Base-by-base conservation (phyloP, 2,329 filamentous ascomycete species). In the Aspergillus sp. region DNA sequence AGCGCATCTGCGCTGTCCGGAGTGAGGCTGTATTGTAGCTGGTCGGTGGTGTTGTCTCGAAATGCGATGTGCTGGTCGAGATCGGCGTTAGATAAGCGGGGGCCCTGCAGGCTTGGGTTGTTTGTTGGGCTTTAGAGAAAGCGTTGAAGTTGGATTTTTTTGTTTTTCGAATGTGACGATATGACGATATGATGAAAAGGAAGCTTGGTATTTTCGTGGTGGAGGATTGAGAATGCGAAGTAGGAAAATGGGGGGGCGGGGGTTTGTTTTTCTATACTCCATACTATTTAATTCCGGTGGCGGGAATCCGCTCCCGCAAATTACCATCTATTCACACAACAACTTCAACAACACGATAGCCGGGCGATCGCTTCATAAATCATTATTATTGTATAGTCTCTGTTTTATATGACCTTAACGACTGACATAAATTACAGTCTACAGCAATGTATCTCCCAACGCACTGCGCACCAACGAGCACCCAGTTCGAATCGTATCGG, bases 381-480 rank as follows among this genome's bases (percentile, higher is more conserved):
- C 53, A 56, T 59, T 59, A 54, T 41, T 46, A 39, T 55, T 35
- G 52, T 54, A 17, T 55, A 46, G 41, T 43, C 39, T 46, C 53
- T 31, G 35, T 52, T 33, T 46, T 45, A 37, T 17, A 7, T 12
- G 6, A 35, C 31, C 6, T 44, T 39, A 47, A n/a, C n/a, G 31
- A 37, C 45, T 15, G 52, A 47, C 9, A 39, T 21, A 23, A 17
- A 48, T 37, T 54, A 51, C 53, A 58, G 23, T 17, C 31, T 60
- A 97, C 71, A 98, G 79, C 68, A 98, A 78, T 50, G 90, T 96
- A 80, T 99, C 95, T 19, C 95, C 95, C 63, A 98, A 79, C 5
- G 92, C 93, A 72, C 93, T 97, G 58, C 95, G 83, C 51, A 98
- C 91, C 66, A 99, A 82, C 43, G 91, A 96, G 75, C 92, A 95